Percentiles rank a stretch among this genome's conserved stretches.
These are phyloP conservation scores for Onygenales sp. DNA, from an alignment of 2,329 filamentous ascomycete species.

Conservation along the genomic window DNA sequence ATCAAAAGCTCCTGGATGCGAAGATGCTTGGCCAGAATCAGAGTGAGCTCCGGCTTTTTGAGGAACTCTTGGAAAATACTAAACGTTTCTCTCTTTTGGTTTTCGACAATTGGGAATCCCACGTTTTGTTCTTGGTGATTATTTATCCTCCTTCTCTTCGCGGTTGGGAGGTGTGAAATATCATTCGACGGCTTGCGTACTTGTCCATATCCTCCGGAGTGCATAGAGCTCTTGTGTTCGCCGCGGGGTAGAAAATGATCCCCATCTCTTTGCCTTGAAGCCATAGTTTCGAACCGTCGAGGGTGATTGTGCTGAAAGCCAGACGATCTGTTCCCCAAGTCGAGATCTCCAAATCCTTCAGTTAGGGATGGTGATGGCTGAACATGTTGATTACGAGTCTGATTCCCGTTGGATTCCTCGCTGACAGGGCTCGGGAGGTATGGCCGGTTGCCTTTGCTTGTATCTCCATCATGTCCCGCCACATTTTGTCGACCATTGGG, in stretches of 20 bases:
- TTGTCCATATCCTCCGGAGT: too few species aligned
- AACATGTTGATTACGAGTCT: background rate
- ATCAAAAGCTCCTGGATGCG: conserved; percentile 48
- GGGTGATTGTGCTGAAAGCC: background rate
- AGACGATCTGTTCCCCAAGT: background rate
- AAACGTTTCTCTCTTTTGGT: conserved; percentile 1
- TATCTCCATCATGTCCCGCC: background rate
- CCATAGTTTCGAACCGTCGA: too few species aligned
- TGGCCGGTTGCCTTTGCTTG: background rate
- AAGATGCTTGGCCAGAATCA: conserved; percentile 48
- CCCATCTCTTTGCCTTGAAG: too few species aligned
- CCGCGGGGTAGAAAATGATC: too few species aligned
- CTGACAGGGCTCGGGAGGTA: background rate
- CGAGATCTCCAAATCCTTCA: background rate
- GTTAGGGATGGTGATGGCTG: background rate
- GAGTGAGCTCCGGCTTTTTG: conserved; percentile 39
- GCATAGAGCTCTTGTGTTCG: too few species aligned
- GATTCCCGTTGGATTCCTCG: background rate
- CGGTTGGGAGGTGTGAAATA: too few species aligned
- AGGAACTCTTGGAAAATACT: conserved; percentile 10
- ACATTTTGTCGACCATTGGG: too few species aligned
- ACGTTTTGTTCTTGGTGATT: too few species aligned
- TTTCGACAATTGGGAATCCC: background rate
- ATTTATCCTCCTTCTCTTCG: too few species aligned
- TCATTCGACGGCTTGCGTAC: too few species aligned